Conservation (phyloP, 352 stramenopile species). For the Aphanomyces invadans region DNA sequence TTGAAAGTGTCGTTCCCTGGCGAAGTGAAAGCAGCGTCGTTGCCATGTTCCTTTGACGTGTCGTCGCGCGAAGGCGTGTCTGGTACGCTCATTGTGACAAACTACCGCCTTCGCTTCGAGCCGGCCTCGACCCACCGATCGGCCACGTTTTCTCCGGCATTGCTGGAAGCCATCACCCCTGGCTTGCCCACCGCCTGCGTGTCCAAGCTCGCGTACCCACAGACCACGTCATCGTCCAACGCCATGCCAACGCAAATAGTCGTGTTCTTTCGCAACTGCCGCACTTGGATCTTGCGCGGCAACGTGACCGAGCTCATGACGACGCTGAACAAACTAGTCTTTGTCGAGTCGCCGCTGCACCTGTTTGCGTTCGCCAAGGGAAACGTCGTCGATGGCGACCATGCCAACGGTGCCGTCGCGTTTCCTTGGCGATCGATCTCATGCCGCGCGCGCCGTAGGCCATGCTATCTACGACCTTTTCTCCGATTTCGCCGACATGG, state of each 20-base stretch:
- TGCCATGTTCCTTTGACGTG: slow-evolving; percentile 53
- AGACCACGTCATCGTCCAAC: slow-evolving; percentile 22
- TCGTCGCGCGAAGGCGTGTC: slow-evolving; percentile 40
- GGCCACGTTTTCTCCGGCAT: slow-evolving; percentile 39
- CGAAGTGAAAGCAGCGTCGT: slow-evolving; percentile 36
- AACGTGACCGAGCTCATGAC: slow-evolving; percentile 56
- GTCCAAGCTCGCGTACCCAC: slow-evolving; percentile 62
- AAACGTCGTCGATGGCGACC: background rate
- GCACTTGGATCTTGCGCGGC: slow-evolving; percentile 57
- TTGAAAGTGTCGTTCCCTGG: slow-evolving; percentile 33
- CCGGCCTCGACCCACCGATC: slow-evolving; percentile 40
- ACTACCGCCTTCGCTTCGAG: slow-evolving; percentile 65
- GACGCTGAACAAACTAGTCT: slow-evolving; percentile 61
- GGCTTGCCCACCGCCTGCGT: slow-evolving; percentile 58
- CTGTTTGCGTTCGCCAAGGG: slow-evolving; percentile 52
- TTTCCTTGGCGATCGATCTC: background rate
- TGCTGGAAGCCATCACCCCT: slow-evolving; percentile 45
- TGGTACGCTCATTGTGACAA: slow-evolving; percentile 54
- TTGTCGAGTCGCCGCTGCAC: slow-evolving; percentile 57
- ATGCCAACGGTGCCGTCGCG: background rate
- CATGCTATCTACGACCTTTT: slow-evolving; percentile 62
- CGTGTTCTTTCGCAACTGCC: slow-evolving; percentile 74
- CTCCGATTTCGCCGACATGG: slow-evolving; percentile 66
- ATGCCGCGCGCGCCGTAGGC: slow-evolving; percentile 22
- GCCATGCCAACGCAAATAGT: slow-evolving; percentile 49